Evolutionary conservation across 768 basidiomycete genomes (phyloP).

Genomic region (Chalciporus sphaerocephalus): DNA sequence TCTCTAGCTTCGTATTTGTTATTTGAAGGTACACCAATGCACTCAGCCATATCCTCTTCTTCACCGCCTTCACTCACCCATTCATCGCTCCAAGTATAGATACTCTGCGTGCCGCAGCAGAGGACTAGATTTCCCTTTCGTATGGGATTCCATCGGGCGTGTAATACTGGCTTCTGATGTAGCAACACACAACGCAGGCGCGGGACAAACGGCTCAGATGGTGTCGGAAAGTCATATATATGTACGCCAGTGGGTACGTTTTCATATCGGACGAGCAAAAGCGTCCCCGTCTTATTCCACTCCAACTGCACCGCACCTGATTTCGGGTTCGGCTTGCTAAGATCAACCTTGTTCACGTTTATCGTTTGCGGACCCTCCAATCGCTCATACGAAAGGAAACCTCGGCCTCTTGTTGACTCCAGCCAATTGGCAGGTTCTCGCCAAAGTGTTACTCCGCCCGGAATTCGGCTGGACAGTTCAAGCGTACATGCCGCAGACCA

Average conservation of each 20-base stretch:
- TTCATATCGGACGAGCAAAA: conserved; percentile 72
- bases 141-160: conserved; percentile 81
- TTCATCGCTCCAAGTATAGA: conserved; percentile 83
- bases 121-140: conserved; percentile 65
- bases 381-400: conserved; percentile 82
- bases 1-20: conserved; percentile 67
- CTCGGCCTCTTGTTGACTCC: conserved; percentile 75
- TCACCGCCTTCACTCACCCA: conserved; percentile 60
- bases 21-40: conserved; percentile 86
- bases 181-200: conserved; percentile 62
- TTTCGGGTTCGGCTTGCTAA: conserved; percentile 59
- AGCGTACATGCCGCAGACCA: conserved; percentile 68
- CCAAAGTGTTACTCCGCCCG: conserved; percentile 62
- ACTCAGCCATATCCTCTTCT: conserved; percentile 81
- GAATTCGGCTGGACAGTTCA: conserved; percentile 56
- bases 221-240: conserved; percentile 67
- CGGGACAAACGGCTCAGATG: conserved; percentile 54
- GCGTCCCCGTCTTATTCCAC: conserved; percentile 75
- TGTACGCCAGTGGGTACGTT: conserved; percentile 59
- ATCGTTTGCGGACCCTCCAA: conserved; percentile 54
- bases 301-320: conserved; percentile 68
- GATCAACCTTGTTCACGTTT: conserved; percentile 47
- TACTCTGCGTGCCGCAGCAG: conserved; percentile 61
- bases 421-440: conserved; percentile 83
- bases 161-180: conserved; percentile 58